Conservation (phyloP, 768 basidiomycete species). For the Daedaleopsis sinensis region DNA sequence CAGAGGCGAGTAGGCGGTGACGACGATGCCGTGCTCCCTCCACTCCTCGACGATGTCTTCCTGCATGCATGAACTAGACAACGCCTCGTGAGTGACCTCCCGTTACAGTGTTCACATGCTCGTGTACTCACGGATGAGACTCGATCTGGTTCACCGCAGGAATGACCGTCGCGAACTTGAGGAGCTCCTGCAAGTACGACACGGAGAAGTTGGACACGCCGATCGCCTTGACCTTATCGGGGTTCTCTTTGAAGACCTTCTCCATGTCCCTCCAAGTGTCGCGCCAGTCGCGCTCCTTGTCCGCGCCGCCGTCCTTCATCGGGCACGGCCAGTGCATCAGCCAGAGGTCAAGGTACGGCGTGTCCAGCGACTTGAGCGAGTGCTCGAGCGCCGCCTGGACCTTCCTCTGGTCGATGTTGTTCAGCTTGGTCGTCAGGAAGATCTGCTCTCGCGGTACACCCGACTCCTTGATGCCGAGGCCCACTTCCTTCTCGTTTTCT, state of each 20-base stretch:
- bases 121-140: conserved; percentile 61
- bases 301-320: conserved; percentile 56
- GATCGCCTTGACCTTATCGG: conserved; percentile 78
- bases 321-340: conserved; percentile 87
- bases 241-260: conserved; percentile 60
- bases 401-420: conserved; percentile 62
- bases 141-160: conserved; percentile 86
- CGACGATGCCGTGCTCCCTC: conserved; percentile 60
- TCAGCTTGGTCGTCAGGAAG: conserved; percentile 81
- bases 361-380: conserved; percentile 70
- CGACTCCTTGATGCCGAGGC: conserved; percentile 73
- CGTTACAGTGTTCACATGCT: not conserved
- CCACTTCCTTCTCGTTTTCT: conserved; percentile 80
- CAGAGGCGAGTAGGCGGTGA: conserved; percentile 82
- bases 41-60: conserved; percentile 67
- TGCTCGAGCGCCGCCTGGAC: conserved; percentile 64
- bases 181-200: conserved; percentile 61
- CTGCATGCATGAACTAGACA: conserved; percentile 59
- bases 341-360: conserved; percentile 82
- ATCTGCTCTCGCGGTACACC: conserved; percentile 73
- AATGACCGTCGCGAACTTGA: conserved; percentile 54
- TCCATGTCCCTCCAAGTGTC: conserved; percentile 85
- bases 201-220: conserved; percentile 80
- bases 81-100: not conserved
- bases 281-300: conserved; percentile 62